Evolutionary conservation across 805 yeast species (phyloP).

Genomic region (Lipomyces chichibuensis): DNA sequence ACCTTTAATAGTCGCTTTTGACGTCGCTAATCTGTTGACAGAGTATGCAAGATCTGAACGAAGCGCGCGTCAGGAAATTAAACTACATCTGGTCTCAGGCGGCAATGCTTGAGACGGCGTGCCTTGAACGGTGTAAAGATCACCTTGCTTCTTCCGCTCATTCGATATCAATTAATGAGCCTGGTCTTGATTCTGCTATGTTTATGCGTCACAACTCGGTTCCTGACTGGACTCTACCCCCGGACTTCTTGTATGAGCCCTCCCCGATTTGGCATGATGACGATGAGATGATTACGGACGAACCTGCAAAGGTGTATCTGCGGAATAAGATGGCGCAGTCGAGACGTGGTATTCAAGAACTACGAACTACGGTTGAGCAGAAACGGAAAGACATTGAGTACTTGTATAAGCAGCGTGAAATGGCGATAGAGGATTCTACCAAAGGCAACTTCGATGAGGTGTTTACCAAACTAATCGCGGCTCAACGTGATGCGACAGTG

Average conservation of each 20-base stretch:
- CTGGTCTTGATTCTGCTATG: slow-evolving; percentile 82
- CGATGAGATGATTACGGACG: slow-evolving; percentile 64
- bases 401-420: slow-evolving; percentile 41
- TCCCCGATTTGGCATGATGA: slow-evolving; percentile 98
- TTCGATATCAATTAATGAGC: slow-evolving; percentile 69
- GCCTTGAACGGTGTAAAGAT: slow-evolving; percentile 50
- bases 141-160: slow-evolving; percentile 56
- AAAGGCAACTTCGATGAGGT: slow-evolving; percentile 57
- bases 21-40: not conserved
- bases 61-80: slow-evolving; percentile 68
- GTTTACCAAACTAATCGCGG: slow-evolving; percentile 55
- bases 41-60: slow-evolving; percentile 76
- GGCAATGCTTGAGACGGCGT: slow-evolving; percentile 59
- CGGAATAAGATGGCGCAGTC: slow-evolving; percentile 46
- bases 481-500: slow-evolving; percentile 64
- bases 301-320: slow-evolving; percentile 44
- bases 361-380: slow-evolving; percentile 42
- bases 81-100: slow-evolving; percentile 72
- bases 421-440: slow-evolving; percentile 50
- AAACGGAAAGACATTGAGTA: slow-evolving; percentile 38
- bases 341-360: slow-evolving; percentile 38
- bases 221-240: slow-evolving; percentile 78
- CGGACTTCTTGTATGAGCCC: slow-evolving; percentile 82
- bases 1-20: slow-evolving; percentile 37
- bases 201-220: slow-evolving; percentile 81